Evolutionary conservation across 2,329 filamentous ascomycete species (phyloP), one percentile per base, ranked within the genome.

Genomic region (Curvularia sp.): DNA sequence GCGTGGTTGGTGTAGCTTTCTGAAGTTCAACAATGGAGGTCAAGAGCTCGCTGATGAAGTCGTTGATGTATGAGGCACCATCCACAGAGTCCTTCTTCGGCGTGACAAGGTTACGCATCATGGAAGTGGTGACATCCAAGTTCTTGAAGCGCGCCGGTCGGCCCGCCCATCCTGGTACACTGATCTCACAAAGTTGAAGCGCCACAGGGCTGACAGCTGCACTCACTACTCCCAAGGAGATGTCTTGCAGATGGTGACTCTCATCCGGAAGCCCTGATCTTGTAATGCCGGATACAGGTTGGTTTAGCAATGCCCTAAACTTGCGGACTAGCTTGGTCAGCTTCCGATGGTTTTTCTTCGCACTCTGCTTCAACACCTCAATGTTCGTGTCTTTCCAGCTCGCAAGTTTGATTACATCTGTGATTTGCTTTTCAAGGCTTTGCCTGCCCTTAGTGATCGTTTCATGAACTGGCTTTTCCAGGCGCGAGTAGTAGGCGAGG

Each of bases 301-400:
- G 90, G 20, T 88, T 88, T 18, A 99, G 83, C 10, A 96, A 78
- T 18, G 84, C 84, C 42, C 95, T 88, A 78, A 97, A 99, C 78
- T 97, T 98, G 55, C 92, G 86, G 44, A 99, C 90, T 35, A 97
- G 83, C 67, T 91, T 91, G 80, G 97, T 97, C 1, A 99, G 85
- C 77, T 97, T 97, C 69, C 90, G 87, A 73, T 99, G 95, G 20
- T 93, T 97, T 60, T 89, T 89, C 68, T 90, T 89, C 1, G 95
- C 93, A 76, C 94, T 98, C 72, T 97, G 93, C 65, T 89, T 87
- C 15, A 99, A 81, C 0, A 92, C 91, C 48, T 89, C 89, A 61
- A 99, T 96, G 70, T 98, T 99, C 22, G 92, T 97, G 68, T 99
- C 95, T 75, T 96, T 97, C 96, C 96, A 99, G 76, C 93, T 97